phyloP scores from a whole-genome alignment of 2,329 filamentous ascomycete genomes.

The Fusarium foetens region DNA sequence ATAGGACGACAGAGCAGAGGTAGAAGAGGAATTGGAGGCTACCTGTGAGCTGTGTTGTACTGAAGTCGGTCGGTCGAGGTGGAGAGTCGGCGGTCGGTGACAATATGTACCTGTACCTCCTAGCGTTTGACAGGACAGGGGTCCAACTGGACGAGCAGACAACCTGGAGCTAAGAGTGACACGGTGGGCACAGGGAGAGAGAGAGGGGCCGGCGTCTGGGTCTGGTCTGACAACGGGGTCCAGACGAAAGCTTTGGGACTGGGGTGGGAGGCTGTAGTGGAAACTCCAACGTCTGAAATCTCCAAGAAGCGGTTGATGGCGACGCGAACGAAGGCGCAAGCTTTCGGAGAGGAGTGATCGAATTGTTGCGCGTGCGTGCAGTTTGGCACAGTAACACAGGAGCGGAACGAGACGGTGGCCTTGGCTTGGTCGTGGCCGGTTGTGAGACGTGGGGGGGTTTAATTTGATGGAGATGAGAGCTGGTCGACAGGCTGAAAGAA shows the following conservation, averaged over 20 bases:
- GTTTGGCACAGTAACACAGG: background rate
- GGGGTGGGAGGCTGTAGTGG: conserved; percentile 17
- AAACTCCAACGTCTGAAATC: conserved; percentile 17
- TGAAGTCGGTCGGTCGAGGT: conserved; percentile 43
- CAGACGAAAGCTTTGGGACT: conserved; percentile 10
- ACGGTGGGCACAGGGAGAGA: conserved; percentile 28
- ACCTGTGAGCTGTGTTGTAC: conserved; percentile 42
- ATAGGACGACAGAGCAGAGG: conserved; percentile 34
- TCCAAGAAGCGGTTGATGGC: background rate
- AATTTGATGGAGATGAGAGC: conserved; percentile 20
- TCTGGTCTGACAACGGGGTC: conserved; percentile 33
- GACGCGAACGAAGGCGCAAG: background rate
- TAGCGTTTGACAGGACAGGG: conserved; percentile 43
- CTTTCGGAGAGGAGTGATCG: background rate
- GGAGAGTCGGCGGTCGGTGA: conserved; percentile 45
- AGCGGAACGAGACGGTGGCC: conserved; percentile 3
- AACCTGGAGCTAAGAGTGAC: conserved; percentile 31
- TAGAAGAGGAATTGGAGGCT: conserved; percentile 39
- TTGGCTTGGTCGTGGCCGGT: conserved; percentile 1
- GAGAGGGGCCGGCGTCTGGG: conserved; percentile 9
- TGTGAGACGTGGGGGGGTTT: conserved; percentile 22
- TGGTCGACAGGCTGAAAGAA: conserved; percentile 7
- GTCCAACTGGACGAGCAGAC: conserved; percentile 30
- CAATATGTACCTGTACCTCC: conserved; percentile 40
- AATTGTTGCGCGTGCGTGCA: background rate